Conservation (phyloP, 768 basidiomycete species). For the Podaxis sp. region DNA sequence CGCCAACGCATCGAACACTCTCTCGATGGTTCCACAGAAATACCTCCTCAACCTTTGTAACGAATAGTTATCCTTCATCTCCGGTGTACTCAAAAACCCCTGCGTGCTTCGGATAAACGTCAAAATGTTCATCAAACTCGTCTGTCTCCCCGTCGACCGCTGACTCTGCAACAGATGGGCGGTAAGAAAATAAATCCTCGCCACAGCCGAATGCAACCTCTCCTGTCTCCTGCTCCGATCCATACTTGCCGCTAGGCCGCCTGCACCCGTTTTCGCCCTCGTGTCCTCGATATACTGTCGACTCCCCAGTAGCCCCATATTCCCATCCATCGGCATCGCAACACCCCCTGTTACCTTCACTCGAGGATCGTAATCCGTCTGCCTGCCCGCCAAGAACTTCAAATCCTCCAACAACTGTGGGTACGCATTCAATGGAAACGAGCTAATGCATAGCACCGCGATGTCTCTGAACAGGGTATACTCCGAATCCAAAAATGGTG, state of each 20-base stretch:
- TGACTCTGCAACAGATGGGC: constrained; percentile 72
- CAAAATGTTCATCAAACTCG: constrained; percentile 73
- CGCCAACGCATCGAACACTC: constrained; percentile 74
- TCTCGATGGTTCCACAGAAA: constrained; percentile 87
- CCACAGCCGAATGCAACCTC: constrained; percentile 80
- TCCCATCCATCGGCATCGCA: constrained; percentile 34
- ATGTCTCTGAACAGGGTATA: constrained; percentile 79
- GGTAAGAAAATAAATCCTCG: constrained; percentile 85
- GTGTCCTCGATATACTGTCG: constrained; percentile 67
- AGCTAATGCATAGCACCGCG: constrained; percentile 85
- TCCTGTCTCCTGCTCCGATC: constrained; percentile 69
- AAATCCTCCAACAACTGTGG: constrained; percentile 82
- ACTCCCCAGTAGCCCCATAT: constrained; percentile 30
- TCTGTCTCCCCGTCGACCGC: constrained; percentile 61
- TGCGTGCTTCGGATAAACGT: constrained; percentile 86
- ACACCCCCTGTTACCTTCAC: constrained; percentile 30
- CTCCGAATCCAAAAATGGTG: constrained; percentile 85
- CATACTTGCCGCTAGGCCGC: constrained; percentile 31
- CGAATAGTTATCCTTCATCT: constrained; percentile 70
- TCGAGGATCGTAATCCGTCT: constrained; percentile 76
- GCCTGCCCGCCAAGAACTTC: constrained; percentile 71
- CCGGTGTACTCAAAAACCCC: constrained; percentile 64
- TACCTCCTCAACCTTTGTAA: constrained; percentile 82
- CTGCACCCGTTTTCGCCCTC: constrained; percentile 41
- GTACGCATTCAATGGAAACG: constrained; percentile 74